Conservation (phyloP, 1,139 yeast species). For the Sugiyamaella paludigena region DNA sequence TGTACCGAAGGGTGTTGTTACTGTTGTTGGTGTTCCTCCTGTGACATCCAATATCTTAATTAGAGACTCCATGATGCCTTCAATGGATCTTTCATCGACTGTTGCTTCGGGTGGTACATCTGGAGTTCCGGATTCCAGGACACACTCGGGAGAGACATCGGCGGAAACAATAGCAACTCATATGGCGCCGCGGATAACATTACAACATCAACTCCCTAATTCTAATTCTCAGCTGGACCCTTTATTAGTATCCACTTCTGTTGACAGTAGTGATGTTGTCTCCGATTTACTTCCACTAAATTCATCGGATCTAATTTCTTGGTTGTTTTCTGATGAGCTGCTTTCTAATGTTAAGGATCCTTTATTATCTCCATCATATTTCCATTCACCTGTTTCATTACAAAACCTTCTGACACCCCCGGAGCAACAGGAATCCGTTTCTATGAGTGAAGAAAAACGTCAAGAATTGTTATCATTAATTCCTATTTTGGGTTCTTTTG, state of each 20-base stretch:
- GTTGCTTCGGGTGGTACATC: too few species aligned
- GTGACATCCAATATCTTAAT: constrained; percentile 2
- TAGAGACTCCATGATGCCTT: constrained; percentile 2
- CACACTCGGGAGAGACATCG: too few species aligned
- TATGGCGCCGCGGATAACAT: too few species aligned
- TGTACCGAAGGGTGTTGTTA: too few species aligned
- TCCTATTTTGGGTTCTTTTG: constrained; percentile 32
- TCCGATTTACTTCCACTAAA: constrained; percentile 9
- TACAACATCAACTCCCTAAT: too few species aligned
- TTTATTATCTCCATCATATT: constrained; percentile 31
- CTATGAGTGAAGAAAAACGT: constrained; percentile 33
- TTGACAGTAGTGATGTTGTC: constrained; percentile 4
- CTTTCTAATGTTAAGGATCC: constrained; percentile 34
- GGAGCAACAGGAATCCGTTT: constrained; percentile 31
- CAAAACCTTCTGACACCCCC: constrained; percentile 41
- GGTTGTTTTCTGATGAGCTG: constrained; percentile 39
- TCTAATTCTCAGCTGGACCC: background rate
- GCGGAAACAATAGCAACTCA: too few species aligned
- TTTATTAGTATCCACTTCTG: background rate
- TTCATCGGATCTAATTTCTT: constrained; percentile 34
- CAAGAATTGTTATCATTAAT: constrained; percentile 36
- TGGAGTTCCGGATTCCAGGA: too few species aligned
- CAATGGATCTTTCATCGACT: too few species aligned
- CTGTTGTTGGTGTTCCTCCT: too few species aligned
- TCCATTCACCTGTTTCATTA: constrained; percentile 40